These are phyloP conservation scores for Trichomonas gallinae DNA, from an alignment of 208 protist genomes.

Conservation along the genomic window DNA sequence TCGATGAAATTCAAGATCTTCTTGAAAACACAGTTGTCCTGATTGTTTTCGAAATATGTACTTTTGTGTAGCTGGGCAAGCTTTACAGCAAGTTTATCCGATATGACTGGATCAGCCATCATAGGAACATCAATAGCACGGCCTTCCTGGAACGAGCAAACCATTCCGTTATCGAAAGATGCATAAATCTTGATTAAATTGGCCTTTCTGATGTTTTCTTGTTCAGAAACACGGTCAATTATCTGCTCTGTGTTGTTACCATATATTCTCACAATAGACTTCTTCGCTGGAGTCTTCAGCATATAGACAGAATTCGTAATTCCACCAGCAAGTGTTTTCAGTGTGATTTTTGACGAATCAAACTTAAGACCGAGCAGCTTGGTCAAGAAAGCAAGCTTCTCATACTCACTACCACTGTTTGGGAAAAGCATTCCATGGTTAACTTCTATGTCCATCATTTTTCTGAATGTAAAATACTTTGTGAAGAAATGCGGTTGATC, in stretches of 20 bases:
- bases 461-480: not conserved
- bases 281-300: not conserved
- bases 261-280: not conserved
- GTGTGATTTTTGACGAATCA: not conserved
- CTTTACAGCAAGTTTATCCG: not conserved
- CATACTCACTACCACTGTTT: not conserved
- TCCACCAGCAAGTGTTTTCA: not conserved
- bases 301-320: not conserved
- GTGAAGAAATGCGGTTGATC: not conserved
- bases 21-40: not conserved
- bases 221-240: not conserved
- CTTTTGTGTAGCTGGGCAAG: not conserved
- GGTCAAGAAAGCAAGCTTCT: not conserved
- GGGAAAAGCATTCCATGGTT: not conserved
- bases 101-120: not conserved
- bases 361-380: not conserved
- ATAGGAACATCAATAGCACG: not conserved
- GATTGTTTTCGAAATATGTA: not conserved
- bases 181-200: not conserved
- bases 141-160: not conserved
- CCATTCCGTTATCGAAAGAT: not conserved
- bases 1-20: not conserved
- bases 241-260: not conserved
- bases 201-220: not conserved
- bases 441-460: not conserved